Evolutionary conservation across 2,329 filamentous ascomycete species (phyloP).

Genomic region (Monilinia polystroma): DNA sequence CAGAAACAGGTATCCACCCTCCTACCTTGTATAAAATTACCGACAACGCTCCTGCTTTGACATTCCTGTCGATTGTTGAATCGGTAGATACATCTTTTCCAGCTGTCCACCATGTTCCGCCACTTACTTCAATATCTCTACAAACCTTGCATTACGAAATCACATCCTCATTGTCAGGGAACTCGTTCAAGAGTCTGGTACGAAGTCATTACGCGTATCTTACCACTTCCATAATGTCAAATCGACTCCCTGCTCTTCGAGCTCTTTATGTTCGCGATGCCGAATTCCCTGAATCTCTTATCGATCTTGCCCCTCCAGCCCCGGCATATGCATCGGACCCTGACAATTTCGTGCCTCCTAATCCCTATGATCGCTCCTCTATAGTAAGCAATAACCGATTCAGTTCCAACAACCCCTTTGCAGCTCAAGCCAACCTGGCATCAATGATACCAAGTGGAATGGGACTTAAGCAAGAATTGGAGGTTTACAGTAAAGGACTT

Average conservation of each 20-base stretch:
- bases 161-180: constrained; percentile 56
- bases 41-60: constrained; percentile 44
- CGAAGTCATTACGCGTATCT: constrained; percentile 81
- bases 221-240: constrained; percentile 74
- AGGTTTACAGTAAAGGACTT: constrained; percentile 65
- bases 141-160: constrained; percentile 81
- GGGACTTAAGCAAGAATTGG: constrained; percentile 55
- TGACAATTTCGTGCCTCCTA: constrained; percentile 34
- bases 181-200: constrained; percentile 56
- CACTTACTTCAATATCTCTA: constrained; percentile 67
- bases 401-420: constrained; percentile 41
- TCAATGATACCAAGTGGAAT: constrained; percentile 20
- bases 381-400: constrained; percentile 29
- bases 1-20: constrained; percentile 66
- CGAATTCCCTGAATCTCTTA: constrained; percentile 75
- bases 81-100: constrained; percentile 58
- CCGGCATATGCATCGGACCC: constrained; percentile 48
- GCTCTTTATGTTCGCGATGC: constrained; percentile 85
- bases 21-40: constrained; percentile 46
- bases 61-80: constrained; percentile 53
- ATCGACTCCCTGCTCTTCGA: constrained; percentile 69
- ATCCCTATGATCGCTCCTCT: constrained; percentile 38
- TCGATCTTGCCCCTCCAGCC: constrained; percentile 64
- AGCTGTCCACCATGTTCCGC: constrained; percentile 53
- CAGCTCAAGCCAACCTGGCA: constrained; percentile 24